Percentiles rank a stretch among this genome's conserved stretches.
Evolutionary conservation across 495 filamentous ascomycete genomes (phyloP).

Genomic region (Podospora conica): DNA sequence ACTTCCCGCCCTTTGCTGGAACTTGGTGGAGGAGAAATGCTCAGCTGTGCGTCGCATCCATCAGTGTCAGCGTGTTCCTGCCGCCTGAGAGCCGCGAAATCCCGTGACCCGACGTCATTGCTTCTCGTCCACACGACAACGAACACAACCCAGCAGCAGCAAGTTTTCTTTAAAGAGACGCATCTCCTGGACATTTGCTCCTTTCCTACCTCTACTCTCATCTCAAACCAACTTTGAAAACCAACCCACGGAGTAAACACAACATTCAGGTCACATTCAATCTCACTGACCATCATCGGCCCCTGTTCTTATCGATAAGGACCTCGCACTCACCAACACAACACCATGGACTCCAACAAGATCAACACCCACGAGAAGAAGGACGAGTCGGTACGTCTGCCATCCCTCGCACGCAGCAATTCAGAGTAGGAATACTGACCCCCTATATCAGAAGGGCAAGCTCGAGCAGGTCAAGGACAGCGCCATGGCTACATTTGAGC

Average conservation of each 20-base stretch:
- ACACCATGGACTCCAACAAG: constrained; percentile 18
- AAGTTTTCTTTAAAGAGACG: neutral
- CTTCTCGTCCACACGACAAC: neutral
- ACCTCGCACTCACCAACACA: neutral
- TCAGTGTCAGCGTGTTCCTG: constrained; percentile 1
- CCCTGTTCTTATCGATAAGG: constrained; percentile 10
- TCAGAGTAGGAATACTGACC: neutral
- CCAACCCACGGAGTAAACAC: neutral
- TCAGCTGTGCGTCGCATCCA: constrained; percentile 2
- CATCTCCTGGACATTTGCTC: neutral
- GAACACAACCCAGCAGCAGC: neutral
- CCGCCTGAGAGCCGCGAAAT: constrained; percentile 6
- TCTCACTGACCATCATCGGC: neutral
- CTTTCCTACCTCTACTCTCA: neutral
- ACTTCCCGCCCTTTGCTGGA: neutral
- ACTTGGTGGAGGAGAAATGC: constrained; percentile 1
- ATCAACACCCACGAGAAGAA: constrained; percentile 14
- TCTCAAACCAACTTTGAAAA: neutral
- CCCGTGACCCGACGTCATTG: constrained; percentile 19
- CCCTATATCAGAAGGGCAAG: constrained; percentile 10
- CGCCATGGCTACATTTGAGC: constrained; percentile 31
- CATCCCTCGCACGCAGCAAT: neutral
- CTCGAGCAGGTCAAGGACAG: constrained; percentile 22
- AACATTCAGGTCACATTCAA: constrained; percentile 2
- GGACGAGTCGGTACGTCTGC: constrained; percentile 10